Evolutionary conservation across 2,329 filamentous ascomycete genomes (phyloP).

Genomic region (Colletotrichum eleusines): DNA sequence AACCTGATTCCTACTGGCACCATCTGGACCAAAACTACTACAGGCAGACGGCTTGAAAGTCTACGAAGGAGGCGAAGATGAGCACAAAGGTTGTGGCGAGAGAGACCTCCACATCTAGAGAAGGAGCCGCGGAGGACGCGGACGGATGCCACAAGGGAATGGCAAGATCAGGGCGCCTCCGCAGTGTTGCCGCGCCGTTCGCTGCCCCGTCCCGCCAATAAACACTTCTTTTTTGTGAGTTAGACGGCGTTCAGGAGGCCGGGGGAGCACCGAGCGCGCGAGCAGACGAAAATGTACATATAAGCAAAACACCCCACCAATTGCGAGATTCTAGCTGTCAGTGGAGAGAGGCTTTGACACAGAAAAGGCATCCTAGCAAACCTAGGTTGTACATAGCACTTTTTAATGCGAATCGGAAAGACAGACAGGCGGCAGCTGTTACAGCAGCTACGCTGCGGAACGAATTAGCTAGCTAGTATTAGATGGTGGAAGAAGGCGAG

Average conservation of each 20-base stretch:
- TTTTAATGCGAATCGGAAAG: slow-evolving; percentile 40
- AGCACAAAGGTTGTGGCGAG: neutral
- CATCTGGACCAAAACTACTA: neutral
- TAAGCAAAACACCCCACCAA: slow-evolving; percentile 13
- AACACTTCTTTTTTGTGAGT: neutral
- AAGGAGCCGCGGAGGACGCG: slow-evolving; percentile 17
- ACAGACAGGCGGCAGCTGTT: neutral
- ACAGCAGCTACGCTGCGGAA: neutral
- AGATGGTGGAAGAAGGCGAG: slow-evolving; percentile 11
- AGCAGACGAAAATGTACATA: slow-evolving; percentile 39
- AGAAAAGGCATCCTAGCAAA: slow-evolving; percentile 10
- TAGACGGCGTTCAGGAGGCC: neutral
- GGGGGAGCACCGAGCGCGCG: slow-evolving; percentile 20
- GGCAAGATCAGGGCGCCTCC: slow-evolving; percentile 1
- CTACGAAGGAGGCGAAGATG: neutral
- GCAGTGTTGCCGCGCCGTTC: slow-evolving; percentile 35
- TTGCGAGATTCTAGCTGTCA: slow-evolving; percentile 26
- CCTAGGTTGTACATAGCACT: slow-evolving; percentile 37
- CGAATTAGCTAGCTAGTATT: neutral
- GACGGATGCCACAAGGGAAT: slow-evolving; percentile 5
- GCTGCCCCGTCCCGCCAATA: slow-evolving; percentile 13
- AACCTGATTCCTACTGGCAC: neutral
- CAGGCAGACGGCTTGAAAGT: neutral
- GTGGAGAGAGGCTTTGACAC: slow-evolving; percentile 16
- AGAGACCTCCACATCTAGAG: neutral